A percentile compares a stretch with the other conserved stretches of the same genome.
These are phyloP conservation scores for Scedosporium boydii DNA, from an alignment of 2,329 filamentous ascomycete species.

Conservation along the genomic window DNA sequence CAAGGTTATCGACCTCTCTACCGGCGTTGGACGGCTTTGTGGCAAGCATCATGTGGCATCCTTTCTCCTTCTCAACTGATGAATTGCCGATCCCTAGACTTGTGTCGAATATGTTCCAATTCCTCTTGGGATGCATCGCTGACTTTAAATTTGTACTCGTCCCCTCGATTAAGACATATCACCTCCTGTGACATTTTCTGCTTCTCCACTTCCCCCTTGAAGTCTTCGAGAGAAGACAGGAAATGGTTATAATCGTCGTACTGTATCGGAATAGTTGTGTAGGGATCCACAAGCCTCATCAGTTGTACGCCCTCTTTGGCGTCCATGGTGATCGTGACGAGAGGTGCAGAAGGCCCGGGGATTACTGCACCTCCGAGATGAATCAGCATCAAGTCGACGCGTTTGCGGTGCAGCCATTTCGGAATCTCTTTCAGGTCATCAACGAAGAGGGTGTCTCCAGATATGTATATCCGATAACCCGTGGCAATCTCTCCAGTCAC, in stretches of 20 bases:
- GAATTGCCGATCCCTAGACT: too few species aligned
- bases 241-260: constrained; percentile 58
- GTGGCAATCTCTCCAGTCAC: constrained; percentile 23
- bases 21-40: too few species aligned
- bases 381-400: constrained; percentile 57
- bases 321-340: constrained; percentile 63
- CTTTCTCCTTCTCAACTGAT: too few species aligned
- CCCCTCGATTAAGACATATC: constrained; percentile 50
- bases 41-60: too few species aligned
- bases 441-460: constrained; percentile 53
- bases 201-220: constrained; percentile 43
- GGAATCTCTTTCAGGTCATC: constrained; percentile 54
- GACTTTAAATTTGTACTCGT: constrained; percentile 16
- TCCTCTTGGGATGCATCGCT: background rate
- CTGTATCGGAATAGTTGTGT: constrained; percentile 54
- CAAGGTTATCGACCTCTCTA: too few species aligned
- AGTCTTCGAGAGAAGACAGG: constrained; percentile 47
- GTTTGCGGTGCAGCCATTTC: constrained; percentile 38
- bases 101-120: too few species aligned
- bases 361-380: constrained; percentile 59
- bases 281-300: constrained; percentile 48
- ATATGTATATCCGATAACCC: constrained; percentile 54
- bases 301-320: constrained; percentile 51
- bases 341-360: constrained; percentile 44
- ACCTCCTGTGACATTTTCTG: constrained; percentile 42